Evolutionary conservation across 345 rosid species (phyloP).

Genomic region (Eucalyptus regnans): DNA sequence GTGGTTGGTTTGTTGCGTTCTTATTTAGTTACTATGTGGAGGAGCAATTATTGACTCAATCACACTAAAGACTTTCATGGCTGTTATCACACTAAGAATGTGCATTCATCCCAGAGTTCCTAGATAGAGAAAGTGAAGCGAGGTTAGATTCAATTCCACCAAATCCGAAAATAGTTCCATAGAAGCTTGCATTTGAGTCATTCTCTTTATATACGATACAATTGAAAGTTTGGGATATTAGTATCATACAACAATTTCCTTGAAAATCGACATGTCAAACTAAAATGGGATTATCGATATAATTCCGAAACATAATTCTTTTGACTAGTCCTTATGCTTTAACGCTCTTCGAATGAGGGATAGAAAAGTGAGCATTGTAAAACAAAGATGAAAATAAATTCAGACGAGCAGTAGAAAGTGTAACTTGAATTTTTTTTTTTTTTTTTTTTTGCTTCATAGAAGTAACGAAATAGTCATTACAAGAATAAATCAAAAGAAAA

Average conservation of each 20-base stretch:
- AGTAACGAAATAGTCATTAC: background rate
- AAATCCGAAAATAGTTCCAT: no score
- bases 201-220: background rate
- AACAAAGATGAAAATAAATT: background rate
- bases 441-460: background rate
- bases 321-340: background rate
- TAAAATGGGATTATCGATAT: background rate
- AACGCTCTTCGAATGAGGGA: background rate
- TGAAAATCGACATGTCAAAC: background rate
- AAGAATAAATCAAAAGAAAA: background rate
- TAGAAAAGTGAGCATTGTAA: background rate
- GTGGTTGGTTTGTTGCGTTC: rapidly evolving
- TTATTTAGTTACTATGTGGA: background rate
- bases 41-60: no score
- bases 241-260: background rate
- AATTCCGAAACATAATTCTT: no score
- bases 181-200: no score
- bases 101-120: no score
- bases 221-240: background rate
- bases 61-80: no score
- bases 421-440: background rate
- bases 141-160: no score
- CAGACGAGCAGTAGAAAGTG: background rate
- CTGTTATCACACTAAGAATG: rapidly evolving
- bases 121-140: no score